Evolutionary conservation across 257 asterid species (phyloP).

Genomic region (Cinchona pubescens): DNA sequence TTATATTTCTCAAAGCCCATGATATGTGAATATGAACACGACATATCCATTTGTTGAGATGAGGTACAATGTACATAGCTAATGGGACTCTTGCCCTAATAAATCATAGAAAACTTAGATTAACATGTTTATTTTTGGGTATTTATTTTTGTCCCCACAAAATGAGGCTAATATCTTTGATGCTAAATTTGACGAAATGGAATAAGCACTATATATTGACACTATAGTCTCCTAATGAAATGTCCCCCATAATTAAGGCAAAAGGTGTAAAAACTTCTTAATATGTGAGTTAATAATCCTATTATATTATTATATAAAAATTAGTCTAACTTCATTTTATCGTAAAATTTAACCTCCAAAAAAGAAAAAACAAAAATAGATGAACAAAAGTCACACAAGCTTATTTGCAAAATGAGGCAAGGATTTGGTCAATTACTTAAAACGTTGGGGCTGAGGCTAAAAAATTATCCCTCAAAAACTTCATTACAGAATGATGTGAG

Average conservation of each 20-base stretch:
- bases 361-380: too few species aligned
- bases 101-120: too few species aligned
- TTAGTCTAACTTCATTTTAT: too few species aligned
- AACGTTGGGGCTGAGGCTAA: background rate
- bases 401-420: background rate
- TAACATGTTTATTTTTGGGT: too few species aligned
- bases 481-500: background rate
- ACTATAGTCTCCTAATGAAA: background rate
- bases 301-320: too few species aligned
- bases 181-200: background rate
- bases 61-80: slow-evolving; percentile 4
- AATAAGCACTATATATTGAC: background rate
- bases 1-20: background rate
- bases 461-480: too few species aligned
- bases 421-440: too few species aligned
- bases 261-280: background rate
- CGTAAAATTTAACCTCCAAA: too few species aligned
- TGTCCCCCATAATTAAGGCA: background rate
- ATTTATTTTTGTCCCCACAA: too few species aligned
- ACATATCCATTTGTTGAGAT: background rate
- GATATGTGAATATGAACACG: background rate
- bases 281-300: too few species aligned
- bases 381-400: background rate
- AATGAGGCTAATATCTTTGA: too few species aligned
- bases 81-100: too few species aligned